These are phyloP conservation scores for Paracoccidioides brasiliensis DNA, from an alignment of 2,329 filamentous ascomycete species.

Conservation along the genomic window DNA sequence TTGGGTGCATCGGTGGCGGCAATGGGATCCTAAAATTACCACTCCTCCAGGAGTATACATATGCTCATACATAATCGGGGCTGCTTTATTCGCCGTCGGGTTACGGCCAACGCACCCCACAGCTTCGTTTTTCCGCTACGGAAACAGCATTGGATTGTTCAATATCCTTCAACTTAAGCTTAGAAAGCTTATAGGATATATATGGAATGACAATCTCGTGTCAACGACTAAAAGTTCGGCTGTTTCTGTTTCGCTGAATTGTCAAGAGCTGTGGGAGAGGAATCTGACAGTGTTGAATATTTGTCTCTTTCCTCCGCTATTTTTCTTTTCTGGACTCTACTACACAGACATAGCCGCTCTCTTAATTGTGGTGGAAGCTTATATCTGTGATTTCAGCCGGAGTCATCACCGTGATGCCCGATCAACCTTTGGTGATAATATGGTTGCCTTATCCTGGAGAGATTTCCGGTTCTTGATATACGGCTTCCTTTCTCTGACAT, in stretches of 20 bases:
- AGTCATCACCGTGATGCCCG: conserved; percentile 8
- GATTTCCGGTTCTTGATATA: conserved; percentile 36
- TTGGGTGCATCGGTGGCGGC: conserved; percentile 56
- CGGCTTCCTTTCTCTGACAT: conserved; percentile 55
- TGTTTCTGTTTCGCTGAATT: conserved; percentile 9
- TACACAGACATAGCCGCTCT: conserved; percentile 89
- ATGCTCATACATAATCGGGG: conserved; percentile 35
- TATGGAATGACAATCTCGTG: conserved; percentile 19
- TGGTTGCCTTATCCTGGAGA: conserved; percentile 10
- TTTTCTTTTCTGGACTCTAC: conserved; percentile 92
- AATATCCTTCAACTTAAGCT: conserved; percentile 36
- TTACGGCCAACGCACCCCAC: conserved; percentile 21
- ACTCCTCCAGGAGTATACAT: conserved; percentile 77
- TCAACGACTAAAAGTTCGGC: background rate
- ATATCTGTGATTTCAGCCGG: conserved; percentile 38
- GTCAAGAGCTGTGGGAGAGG: conserved; percentile 9
- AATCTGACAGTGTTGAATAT: conserved; percentile 53
- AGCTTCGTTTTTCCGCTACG: conserved; percentile 23
- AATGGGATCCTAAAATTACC: conserved; percentile 96
- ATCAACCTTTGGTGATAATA: conserved; percentile 4
- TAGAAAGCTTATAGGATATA: conserved; percentile 39
- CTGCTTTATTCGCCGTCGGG: conserved; percentile 14
- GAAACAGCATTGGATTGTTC: conserved; percentile 26
- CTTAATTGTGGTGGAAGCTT: conserved; percentile 57
- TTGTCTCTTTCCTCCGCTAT: conserved; percentile 72